A percentile compares a stretch with the other conserved stretches of the same genome.
These are phyloP conservation scores for Marasmius fiardii DNA, from an alignment of 1,284 basidiomycete genomes.

Conservation along the genomic window DNA sequence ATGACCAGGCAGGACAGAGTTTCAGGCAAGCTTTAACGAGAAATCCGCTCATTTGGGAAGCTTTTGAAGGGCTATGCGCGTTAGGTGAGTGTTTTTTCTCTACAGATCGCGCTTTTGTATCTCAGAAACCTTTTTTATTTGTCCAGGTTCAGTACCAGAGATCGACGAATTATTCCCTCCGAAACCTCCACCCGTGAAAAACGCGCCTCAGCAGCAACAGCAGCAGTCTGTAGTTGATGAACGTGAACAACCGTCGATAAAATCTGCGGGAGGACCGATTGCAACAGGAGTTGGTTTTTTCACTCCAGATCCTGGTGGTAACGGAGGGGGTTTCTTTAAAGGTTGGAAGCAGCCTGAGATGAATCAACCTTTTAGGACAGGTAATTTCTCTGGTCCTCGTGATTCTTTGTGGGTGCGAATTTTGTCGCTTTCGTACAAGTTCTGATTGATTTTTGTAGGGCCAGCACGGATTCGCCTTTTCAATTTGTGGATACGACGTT, in stretches of 20 bases:
- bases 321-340: conserved; percentile 50
- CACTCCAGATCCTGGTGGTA: conserved; percentile 66
- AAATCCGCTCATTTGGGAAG: conserved; percentile 90
- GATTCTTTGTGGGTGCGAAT: conserved; percentile 56
- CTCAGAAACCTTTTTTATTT: conserved; percentile 11
- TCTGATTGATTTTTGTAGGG: conserved; percentile 32
- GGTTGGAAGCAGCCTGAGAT: conserved; percentile 51
- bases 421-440: conserved; percentile 2
- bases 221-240: too few relatives aligned
- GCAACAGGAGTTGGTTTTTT: conserved; percentile 71
- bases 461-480: conserved; percentile 59
- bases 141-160: conserved; percentile 61
- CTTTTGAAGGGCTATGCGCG: conserved; percentile 85
- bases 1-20: conserved; percentile 65
- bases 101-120: conserved; percentile 5
- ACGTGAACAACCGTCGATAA: conserved; percentile 31
- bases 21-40: conserved; percentile 72
- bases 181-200: conserved; percentile 55
- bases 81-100: conserved; percentile 55
- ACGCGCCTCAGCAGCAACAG: conserved; percentile 44
- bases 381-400: conserved; percentile 42
- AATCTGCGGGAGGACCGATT: conserved; percentile 42
- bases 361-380: conserved; percentile 55
- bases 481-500: conserved; percentile 58
- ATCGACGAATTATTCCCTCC: conserved; percentile 71